Conservation (phyloP, 306 rosid species). For the Prunus kanzakura region DNA sequence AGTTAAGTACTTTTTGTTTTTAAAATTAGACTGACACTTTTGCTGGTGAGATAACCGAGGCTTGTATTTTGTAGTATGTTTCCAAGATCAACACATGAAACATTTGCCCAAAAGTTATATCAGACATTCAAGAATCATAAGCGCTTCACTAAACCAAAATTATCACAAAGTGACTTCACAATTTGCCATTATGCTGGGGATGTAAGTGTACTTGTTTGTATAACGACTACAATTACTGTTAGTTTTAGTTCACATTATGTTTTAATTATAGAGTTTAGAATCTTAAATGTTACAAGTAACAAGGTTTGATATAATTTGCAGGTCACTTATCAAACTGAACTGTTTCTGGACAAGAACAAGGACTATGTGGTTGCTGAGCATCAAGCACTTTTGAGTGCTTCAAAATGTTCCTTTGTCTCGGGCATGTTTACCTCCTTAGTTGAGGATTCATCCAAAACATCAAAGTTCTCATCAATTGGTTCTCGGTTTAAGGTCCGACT, state of each 20-base stretch:
- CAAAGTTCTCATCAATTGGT: slow-evolving; percentile 98
- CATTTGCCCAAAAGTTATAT: slow-evolving; percentile 93
- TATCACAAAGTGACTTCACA: slow-evolving; percentile 92
- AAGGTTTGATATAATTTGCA: slow-evolving; percentile 33
- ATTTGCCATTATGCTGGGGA: slow-evolving; percentile 99
- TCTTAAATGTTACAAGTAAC: slow-evolving; percentile 4
- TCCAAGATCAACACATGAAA: slow-evolving; percentile 98
- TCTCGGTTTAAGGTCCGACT: slow-evolving; percentile 89
- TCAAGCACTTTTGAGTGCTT: slow-evolving; percentile 82
- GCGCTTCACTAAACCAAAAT: slow-evolving; percentile 90
- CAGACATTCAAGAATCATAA: slow-evolving; percentile 93
- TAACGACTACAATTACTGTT: not conserved
- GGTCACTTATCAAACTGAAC: slow-evolving; percentile 98
- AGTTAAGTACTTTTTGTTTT: slow-evolving; percentile 8
- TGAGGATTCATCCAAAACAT: slow-evolving; percentile 89
- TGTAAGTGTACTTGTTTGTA: slow-evolving; percentile 53
- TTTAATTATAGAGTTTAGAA: slow-evolving; percentile 21
- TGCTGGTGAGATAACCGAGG: slow-evolving; percentile 11
- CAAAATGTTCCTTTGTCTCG: slow-evolving; percentile 75
- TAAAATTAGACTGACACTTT: not conserved
- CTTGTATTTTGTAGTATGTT: slow-evolving; percentile 77
- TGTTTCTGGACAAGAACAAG: slow-evolving; percentile 99
- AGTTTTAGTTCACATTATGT: slow-evolving; percentile 9
- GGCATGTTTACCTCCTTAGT: slow-evolving; percentile 67
- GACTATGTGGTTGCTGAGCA: slow-evolving; percentile 99